phyloP scores from a whole-genome alignment of 371 early-diverging fungal genomes.

The Syncephalis fuscata region DNA sequence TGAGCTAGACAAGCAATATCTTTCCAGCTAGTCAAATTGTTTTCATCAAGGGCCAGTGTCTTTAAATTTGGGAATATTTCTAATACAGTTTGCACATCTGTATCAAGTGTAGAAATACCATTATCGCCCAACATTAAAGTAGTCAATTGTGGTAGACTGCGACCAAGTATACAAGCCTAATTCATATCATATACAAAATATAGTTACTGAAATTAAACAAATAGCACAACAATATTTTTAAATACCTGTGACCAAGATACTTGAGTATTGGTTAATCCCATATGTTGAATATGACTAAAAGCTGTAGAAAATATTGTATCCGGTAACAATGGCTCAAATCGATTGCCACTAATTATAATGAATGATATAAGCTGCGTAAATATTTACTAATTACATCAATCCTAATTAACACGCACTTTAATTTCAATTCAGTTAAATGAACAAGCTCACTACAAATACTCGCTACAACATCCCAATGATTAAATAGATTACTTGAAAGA shows the following conservation, averaged over 20 bases:
- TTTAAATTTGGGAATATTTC: too few relatives aligned
- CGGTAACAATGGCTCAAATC: constrained; percentile 14
- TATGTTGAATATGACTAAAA: constrained; percentile 16
- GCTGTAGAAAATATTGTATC: constrained; percentile 10
- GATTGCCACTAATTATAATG: constrained; percentile 18
- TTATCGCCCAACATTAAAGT: too few relatives aligned
- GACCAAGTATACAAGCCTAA: too few relatives aligned
- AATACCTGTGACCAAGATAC: constrained; percentile 20
- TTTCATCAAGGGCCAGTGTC: too few relatives aligned
- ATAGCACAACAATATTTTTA: constrained; percentile 10
- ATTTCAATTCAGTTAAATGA: constrained; percentile 31
- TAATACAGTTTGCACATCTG: too few relatives aligned
- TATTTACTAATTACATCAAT: not conserved
- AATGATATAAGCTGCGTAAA: constrained; percentile 2
- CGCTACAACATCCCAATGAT: constrained; percentile 38
- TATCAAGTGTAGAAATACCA: too few relatives aligned
- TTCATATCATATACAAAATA: too few relatives aligned
- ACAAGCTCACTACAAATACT: constrained; percentile 35
- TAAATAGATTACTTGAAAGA: constrained; percentile 46
- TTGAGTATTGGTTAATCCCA: constrained; percentile 23
- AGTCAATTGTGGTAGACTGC: too few relatives aligned
- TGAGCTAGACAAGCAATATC: too few relatives aligned
- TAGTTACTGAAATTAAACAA: constrained; percentile 6
- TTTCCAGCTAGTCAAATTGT: too few relatives aligned
- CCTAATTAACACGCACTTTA: constrained; percentile 26